Percentiles rank a stretch among this genome's conserved stretches.
These are phyloP conservation scores for Aspergillus avenaceus DNA, from an alignment of 495 filamentous ascomycete genomes.

Conservation along the genomic window DNA sequence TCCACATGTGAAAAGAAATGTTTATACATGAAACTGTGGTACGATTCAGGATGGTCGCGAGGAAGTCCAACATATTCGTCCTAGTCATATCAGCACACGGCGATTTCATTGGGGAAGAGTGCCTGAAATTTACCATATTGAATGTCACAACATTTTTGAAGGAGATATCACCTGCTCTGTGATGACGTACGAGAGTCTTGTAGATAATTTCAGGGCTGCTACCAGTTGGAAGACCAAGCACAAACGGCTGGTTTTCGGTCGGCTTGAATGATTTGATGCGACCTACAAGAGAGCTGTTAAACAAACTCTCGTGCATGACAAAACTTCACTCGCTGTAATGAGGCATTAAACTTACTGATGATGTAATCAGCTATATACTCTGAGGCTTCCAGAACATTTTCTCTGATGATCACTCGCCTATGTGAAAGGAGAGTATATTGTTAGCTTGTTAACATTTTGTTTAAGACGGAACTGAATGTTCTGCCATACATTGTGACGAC, in stretches of 20 bases:
- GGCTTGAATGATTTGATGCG: conserved; percentile 73
- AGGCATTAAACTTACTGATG: conserved; percentile 49
- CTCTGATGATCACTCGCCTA: conserved; percentile 83
- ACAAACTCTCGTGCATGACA: neutral
- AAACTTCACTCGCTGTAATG: too few species aligned
- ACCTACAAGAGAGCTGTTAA: conserved; percentile 12
- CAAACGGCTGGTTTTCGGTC: conserved; percentile 66
- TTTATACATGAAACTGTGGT: conserved; percentile 89
- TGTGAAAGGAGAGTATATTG: conserved; percentile 7
- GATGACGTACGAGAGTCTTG: conserved; percentile 66
- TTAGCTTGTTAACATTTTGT: conserved; percentile 16
- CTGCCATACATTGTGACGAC: conserved; percentile 26
- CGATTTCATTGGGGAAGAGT: neutral
- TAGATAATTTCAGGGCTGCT: conserved; percentile 77
- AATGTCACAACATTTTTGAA: conserved; percentile 87
- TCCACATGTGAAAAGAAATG: conserved; percentile 88
- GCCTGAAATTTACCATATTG: conserved; percentile 67
- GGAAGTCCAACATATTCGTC: conserved; percentile 85
- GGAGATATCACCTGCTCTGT: conserved; percentile 75
- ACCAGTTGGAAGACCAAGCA: conserved; percentile 80
- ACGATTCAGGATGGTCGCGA: conserved; percentile 75
- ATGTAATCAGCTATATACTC: conserved; percentile 81
- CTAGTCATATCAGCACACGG: conserved; percentile 33
- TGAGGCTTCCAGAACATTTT: conserved; percentile 61
- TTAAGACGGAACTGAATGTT: neutral